Evolutionary conservation across 2,329 filamentous ascomycete genomes (phyloP), one percentile per base, ranked within the genome.

Genomic region (Pseudogymnoascus sp.): DNA sequence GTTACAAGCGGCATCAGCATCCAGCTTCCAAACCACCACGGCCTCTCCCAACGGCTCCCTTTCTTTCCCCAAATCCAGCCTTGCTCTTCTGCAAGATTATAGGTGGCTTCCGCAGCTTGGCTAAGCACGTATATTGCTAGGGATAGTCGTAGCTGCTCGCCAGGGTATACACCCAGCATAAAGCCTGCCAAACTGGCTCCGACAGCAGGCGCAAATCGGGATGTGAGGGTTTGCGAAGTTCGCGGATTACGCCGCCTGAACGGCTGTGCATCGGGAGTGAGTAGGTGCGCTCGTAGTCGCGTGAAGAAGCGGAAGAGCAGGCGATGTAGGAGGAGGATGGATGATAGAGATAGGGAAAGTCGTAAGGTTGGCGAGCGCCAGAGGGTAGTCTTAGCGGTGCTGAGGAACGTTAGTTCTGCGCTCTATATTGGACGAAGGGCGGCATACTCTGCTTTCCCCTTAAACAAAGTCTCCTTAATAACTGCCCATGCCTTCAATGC

Each of bases 281-380:
- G 84, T 3, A 99, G 80, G 66, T 91, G 91, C 1, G 83, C 80
- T 58, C 93, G 87, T 45, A 97, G 78, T 29, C 91, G 85, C 26
- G 84, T 83, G 69, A 97, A 90, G 80, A 97, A 96, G 64, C 93
- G 90, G 76, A 93, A 91, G 26, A 97, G 85, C 0, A 96, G 80
- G 31, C 94, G 86, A 74, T 99, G 94, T 65, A 96, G 84, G 45
- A 97, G 84, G 19, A 97, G 82, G 66, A 97, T 91, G 2, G 90
- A 83, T 14, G 92, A 92, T 12, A 97, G 81, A 0, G 91, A 94
- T 7, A 92, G 79, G 0, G 92, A 93, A 8, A 96, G 80, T 62
- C 92, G 84, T 60, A 94, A 78, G 23, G 89, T 88, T 0, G 87
- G 80, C 0, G 87, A 91, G 65, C 82, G 84, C 76, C 84, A 81